A percentile compares a stretch with the other conserved stretches of the same genome.
phyloP scores from a whole-genome alignment of 2,329 filamentous ascomycete genomes.

The Pyricularia grisea region DNA sequence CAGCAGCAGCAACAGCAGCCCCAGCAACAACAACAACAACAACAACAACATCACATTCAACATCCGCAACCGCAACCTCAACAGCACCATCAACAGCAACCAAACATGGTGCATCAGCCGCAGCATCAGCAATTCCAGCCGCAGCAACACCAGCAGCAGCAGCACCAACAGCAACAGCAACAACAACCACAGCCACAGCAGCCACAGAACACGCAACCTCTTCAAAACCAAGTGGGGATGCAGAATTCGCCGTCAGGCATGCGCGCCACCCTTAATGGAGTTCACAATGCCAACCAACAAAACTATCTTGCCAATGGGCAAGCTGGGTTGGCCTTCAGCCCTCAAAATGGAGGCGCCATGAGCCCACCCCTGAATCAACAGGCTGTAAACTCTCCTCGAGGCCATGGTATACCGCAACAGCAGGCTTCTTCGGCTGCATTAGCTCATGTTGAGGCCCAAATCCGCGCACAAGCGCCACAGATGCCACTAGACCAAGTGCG shows the following conservation, averaged over 20 bases:
- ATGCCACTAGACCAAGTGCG: conserved; percentile 5
- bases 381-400: background rate
- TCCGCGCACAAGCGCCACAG: conserved; percentile 2
- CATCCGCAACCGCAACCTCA: conserved; percentile 50
- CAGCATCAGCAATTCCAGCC: conserved; percentile 23
- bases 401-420: background rate
- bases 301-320: conserved; percentile 4
- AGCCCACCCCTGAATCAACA: background rate
- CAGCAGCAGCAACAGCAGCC: conserved; percentile 50
- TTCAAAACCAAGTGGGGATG: conserved; percentile 11
- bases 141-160: conserved; percentile 30
- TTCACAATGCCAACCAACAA: conserved; percentile 3
- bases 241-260: conserved; percentile 1
- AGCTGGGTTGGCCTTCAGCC: background rate
- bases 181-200: conserved; percentile 17
- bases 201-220: conserved; percentile 10
- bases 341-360: conserved; percentile 4
- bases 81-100: conserved; percentile 31
- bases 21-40: conserved; percentile 38
- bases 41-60: conserved; percentile 28
- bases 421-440: conserved; percentile 2
- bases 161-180: conserved; percentile 44
- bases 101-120: conserved; percentile 20
- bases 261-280: conserved; percentile 1
- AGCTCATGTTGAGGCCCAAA: conserved; percentile 1